These are phyloP conservation scores for Kazachstania taianensis DNA, from an alignment of 805 yeast genomes.

Conservation along the genomic window DNA sequence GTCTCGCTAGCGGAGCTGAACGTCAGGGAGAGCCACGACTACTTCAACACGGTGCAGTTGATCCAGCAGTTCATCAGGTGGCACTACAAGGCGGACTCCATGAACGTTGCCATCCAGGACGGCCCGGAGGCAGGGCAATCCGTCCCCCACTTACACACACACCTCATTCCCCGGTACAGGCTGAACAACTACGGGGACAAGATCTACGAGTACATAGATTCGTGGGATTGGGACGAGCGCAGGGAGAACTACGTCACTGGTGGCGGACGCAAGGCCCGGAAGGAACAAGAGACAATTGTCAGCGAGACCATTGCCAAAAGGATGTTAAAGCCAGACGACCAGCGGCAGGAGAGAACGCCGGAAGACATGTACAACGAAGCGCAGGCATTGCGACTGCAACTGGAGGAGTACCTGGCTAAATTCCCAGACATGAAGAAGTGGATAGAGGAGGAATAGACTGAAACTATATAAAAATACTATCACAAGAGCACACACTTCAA, in stretches of 20 bases:
- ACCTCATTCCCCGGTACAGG: constrained; percentile 74
- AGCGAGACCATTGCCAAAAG: not conserved
- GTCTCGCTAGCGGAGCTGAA: constrained; percentile 60
- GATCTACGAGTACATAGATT: constrained; percentile 61
- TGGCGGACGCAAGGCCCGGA: constrained; percentile 17
- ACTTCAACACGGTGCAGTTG: constrained; percentile 62
- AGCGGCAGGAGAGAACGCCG: constrained; percentile 45
- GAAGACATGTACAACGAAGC: constrained; percentile 73
- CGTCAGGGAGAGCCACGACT: constrained; percentile 64
- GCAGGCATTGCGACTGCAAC: constrained; percentile 35
- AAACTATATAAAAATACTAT: too few species aligned
- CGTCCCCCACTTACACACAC: constrained; percentile 93
- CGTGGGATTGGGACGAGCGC: constrained; percentile 36
- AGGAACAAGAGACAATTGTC: constrained; percentile 15
- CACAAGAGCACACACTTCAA: too few species aligned
- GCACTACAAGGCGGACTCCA: constrained; percentile 66
- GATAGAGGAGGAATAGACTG: too few species aligned
- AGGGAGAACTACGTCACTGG: constrained; percentile 20
- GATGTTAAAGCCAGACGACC: constrained; percentile 35
- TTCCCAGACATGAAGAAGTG: constrained; percentile 8
- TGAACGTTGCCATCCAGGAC: constrained; percentile 91
- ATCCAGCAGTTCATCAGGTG: constrained; percentile 58
- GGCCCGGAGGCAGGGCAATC: constrained; percentile 95
- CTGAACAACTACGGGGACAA: constrained; percentile 56
- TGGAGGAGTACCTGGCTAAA: constrained; percentile 16